Base-by-base conservation (phyloP, 192 early-diverging fungal genomes). In the Coemansia sp. region DNA sequence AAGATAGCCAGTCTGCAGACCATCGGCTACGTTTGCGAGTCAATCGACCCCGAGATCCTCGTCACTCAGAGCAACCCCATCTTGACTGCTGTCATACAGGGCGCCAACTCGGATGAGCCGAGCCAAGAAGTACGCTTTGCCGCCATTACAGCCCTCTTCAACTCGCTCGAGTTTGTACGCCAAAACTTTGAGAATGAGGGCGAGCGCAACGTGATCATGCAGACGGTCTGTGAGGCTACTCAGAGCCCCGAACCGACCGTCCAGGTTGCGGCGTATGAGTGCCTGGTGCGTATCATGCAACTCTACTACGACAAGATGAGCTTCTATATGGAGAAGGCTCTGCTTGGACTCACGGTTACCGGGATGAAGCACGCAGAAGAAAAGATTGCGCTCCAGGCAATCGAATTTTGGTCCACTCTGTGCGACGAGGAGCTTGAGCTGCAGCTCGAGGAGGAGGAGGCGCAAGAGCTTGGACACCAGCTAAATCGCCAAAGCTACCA, bases 391-490 rank as follows among this genome's bases (percentile, higher is more conserved):
- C 80, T 96, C 70, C 98, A 99, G 76, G 97, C 97, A 50, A 91
- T 99, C 68, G 98, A 99, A 85, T 99, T 99, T 77, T 99, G 98
- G 98, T 97, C 95, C 10, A 98, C 97, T 35, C 90, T 99, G 30
- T 97, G 94, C 72, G 98, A 99, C 68, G 92, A 92, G 67, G 98
- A 99, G 76, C 87, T 94, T 60, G 92, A 94, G 53, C 72, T 94
- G 19, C 78, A 86, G 19, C 63, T 84, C 11, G 88, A 93, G 26
- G 84, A 82, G 40, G 72, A 81, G 0, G 91, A 95, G 44, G 86
- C 88, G 9, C 64, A 70, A 16, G 87, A 88, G 13, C 59, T 66
- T 3, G 86, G 84, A 39, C 87, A 86, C 39, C 74, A 69, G 17
- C 74, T 81, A 17, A 85, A 88, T 14, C 75, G 77, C 43, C 53